phyloP scores from a whole-genome alignment of 768 basidiomycete genomes.

The Cyclocybe aegerita region DNA sequence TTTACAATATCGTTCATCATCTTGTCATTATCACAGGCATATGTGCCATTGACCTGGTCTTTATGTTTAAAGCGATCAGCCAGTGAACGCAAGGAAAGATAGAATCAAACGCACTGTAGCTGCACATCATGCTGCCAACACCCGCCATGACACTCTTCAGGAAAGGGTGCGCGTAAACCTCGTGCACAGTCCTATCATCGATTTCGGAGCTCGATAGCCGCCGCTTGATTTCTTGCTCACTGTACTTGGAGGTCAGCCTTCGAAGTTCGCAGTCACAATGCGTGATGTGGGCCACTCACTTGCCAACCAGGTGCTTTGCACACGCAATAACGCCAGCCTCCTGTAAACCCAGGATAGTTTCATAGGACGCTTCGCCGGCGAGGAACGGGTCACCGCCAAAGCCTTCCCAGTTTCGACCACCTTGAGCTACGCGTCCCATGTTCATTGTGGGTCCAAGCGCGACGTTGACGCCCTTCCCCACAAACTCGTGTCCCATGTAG shows the following conservation, averaged over 20 bases:
- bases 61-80: not conserved
- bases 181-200: conserved; percentile 78
- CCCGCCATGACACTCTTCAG: conserved; percentile 73
- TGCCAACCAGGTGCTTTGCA: conserved; percentile 81
- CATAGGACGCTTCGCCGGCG: conserved; percentile 72
- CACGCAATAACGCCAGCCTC: conserved; percentile 78
- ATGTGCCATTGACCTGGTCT: conserved; percentile 71
- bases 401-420: conserved; percentile 95
- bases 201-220: conserved; percentile 61
- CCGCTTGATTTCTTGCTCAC: conserved; percentile 69
- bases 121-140: conserved; percentile 73
- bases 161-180: conserved; percentile 73
- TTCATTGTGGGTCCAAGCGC: conserved; percentile 87
- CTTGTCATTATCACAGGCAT: conserved; percentile 74
- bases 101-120: conserved; percentile 51
- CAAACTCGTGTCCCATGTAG: conserved; percentile 81
- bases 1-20: conserved; percentile 76
- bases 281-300: conserved; percentile 40
- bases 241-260: conserved; percentile 18
- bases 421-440: conserved; percentile 73
- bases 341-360: conserved; percentile 85
- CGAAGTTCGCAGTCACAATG: not conserved
- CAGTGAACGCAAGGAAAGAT: not conserved
- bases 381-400: conserved; percentile 91
- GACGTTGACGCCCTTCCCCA: conserved; percentile 81